Conservation (phyloP, 1,284 basidiomycete genomes). For the Fomitopsis betulina region DNA sequence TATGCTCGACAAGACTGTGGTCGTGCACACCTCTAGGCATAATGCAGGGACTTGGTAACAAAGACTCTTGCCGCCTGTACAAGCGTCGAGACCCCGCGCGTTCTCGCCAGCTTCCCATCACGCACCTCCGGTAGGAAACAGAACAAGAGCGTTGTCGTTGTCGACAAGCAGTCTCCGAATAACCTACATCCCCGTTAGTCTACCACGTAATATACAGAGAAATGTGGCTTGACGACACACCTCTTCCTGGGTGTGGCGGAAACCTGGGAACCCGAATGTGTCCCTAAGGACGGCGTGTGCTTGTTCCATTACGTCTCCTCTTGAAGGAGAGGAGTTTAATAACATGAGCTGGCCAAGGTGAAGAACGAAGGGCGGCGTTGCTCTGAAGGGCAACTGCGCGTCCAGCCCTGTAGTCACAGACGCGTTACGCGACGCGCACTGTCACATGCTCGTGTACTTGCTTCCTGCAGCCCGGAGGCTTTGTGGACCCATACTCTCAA, state of each 20-base stretch:
- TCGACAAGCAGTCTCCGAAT: slow-evolving; percentile 34
- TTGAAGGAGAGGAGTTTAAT: not conserved
- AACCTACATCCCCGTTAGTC: slow-evolving; percentile 20
- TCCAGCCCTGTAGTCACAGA: not conserved
- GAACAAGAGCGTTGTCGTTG: slow-evolving; percentile 34
- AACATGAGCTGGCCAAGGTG: not conserved
- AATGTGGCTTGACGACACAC: slow-evolving; percentile 14
- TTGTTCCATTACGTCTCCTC: slow-evolving; percentile 23
- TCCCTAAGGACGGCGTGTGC: slow-evolving; percentile 27
- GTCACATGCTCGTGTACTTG: not conserved
- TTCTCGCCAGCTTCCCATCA: not conserved
- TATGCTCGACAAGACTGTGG: not conserved
- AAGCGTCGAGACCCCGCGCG: not conserved
- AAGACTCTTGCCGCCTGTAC: slow-evolving; percentile 37
- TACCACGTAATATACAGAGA: not conserved
- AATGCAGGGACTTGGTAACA: slow-evolving; percentile 65
- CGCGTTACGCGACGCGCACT: slow-evolving; percentile 1
- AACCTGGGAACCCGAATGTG: slow-evolving; percentile 31
- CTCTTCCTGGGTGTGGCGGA: slow-evolving; percentile 34
- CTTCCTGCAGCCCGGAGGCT: not conserved
- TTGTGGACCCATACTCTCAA: not conserved
- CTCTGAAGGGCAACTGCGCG: not conserved
- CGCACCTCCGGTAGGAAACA: slow-evolving; percentile 36
- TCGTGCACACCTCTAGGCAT: slow-evolving; percentile 34
- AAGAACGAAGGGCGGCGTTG: not conserved